Conservation (phyloP, 805 yeast species). For the Kurtzmaniella fragi region DNA sequence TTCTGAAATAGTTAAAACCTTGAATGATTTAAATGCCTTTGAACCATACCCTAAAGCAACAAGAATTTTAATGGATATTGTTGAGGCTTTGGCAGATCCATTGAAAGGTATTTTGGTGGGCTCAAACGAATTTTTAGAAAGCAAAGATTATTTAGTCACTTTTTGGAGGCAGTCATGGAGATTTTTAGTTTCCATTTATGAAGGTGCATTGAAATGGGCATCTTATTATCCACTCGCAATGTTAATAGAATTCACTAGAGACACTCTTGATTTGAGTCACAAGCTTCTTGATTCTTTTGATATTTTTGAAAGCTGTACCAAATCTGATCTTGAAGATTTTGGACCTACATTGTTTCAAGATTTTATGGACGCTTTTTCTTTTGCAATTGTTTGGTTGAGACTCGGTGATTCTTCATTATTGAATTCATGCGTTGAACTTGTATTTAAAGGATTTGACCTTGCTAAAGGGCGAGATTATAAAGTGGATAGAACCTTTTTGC, state of each 20-base stretch:
- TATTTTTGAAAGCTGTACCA: constrained; percentile 14
- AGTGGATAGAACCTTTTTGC: constrained; percentile 50
- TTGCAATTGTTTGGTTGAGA: constrained; percentile 76
- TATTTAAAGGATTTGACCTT: constrained; percentile 60
- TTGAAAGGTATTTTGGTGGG: constrained; percentile 48
- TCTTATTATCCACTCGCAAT: constrained; percentile 47
- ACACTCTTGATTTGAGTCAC: constrained; percentile 74
- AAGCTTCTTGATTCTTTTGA: constrained; percentile 61
- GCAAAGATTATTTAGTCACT: constrained; percentile 18
- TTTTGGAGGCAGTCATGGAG: constrained; percentile 76
- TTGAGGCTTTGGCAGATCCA: constrained; percentile 60
- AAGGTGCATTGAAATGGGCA: constrained; percentile 75
- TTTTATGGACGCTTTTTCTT: constrained; percentile 57
- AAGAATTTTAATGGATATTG: constrained; percentile 68
- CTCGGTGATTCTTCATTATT: constrained; percentile 74
- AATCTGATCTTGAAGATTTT: background rate
- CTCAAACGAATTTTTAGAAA: constrained; percentile 7
- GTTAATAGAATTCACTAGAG: constrained; percentile 79
- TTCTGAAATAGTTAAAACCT: constrained; percentile 38
- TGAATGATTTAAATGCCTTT: constrained; percentile 45
- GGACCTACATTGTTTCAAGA: constrained; percentile 36
- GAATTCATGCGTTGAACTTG: constrained; percentile 66
- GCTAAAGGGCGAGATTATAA: constrained; percentile 50
- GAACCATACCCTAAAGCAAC: constrained; percentile 77
- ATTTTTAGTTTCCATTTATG: constrained; percentile 63